Base-by-base conservation (phyloP, 352 stramenopile genomes). In the Globisporangium yorkense region DNA sequence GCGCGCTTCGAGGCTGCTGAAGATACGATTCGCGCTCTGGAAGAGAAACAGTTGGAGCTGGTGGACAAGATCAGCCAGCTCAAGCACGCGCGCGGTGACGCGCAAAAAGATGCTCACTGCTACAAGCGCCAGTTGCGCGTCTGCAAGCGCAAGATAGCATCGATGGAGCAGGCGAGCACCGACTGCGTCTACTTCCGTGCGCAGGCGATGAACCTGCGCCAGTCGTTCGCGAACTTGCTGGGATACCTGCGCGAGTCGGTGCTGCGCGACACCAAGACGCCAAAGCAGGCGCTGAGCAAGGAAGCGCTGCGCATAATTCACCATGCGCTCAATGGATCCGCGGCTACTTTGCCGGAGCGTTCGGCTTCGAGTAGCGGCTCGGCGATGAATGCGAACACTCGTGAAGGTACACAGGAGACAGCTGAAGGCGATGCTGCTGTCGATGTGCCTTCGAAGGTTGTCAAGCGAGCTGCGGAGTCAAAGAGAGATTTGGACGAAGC, bases 201-300 rank as follows among this genome's bases (percentile, higher is more conserved):
- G 13, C 75, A 89, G 56, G 46, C 70, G 5, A 66, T 71, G 13
- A 56, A 68, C 5, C 51, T 88, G 43, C 62, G 74, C 24, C 59
- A 70, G 46, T 61, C 66, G 15, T 61, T 89, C 18, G 67, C 65
- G 35, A 80, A 50, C 13, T 41, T 89, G 7, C 31, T 88, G 1
- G 49, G 58, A 8, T 56, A 85, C 1, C 63, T 88, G 35, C 70
- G 67, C 3, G 80, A 87, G 24, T 62, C 74, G 1, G 66, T 89
- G 37, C 29, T 74, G 40, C 65, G 66, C 24, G 80, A 89, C 39
- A 80, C 70, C 9, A 89, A 89, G 51, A 81, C 76, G 5, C 52
- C 62, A 1, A 87, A 87, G 56, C 79, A 85, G 51, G 70, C 45
- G 37, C 40, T 85, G 12, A 87, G 78, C 57, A 89, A 85, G 39